Conservation (phyloP, 1,284 basidiomycete species). For the Rhodotorula sp. region DNA sequence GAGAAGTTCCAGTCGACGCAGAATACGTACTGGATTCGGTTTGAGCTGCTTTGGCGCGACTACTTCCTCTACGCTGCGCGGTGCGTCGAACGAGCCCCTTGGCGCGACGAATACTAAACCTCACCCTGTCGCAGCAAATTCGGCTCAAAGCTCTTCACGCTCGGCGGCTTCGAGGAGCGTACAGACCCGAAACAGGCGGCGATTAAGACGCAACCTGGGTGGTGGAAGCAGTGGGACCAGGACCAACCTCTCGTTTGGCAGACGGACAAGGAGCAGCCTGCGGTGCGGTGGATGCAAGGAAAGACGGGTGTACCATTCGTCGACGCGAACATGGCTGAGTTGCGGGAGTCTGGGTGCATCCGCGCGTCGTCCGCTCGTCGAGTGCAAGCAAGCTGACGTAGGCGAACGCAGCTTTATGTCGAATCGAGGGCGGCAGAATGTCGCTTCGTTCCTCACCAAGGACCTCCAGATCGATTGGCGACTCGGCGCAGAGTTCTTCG, state of each 20-base stretch:
- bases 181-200: slow-evolving; percentile 51
- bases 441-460: slow-evolving; percentile 57
- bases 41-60: slow-evolving; percentile 59
- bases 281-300: slow-evolving; percentile 54
- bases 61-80: slow-evolving; percentile 55
- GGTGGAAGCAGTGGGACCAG: slow-evolving; percentile 43
- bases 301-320: slow-evolving; percentile 58
- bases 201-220: slow-evolving; percentile 42
- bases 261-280: slow-evolving; percentile 38
- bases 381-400: not conserved
- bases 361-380: not conserved
- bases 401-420: slow-evolving; percentile 51
- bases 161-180: slow-evolving; percentile 52
- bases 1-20: slow-evolving; percentile 48
- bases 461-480: slow-evolving; percentile 58
- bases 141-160: slow-evolving; percentile 51
- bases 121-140: slow-evolving; percentile 42
- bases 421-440: slow-evolving; percentile 59
- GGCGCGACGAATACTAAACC: not conserved
- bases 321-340: slow-evolving; percentile 57
- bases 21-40: slow-evolving; percentile 54
- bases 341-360: slow-evolving; percentile 53
- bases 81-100: not conserved
- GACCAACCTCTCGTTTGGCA: not conserved
- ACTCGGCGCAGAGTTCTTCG: slow-evolving; percentile 58